These are phyloP conservation scores for Petunia hybrid DNA, from an alignment of 305 asterid species.

Conservation along the genomic window DNA sequence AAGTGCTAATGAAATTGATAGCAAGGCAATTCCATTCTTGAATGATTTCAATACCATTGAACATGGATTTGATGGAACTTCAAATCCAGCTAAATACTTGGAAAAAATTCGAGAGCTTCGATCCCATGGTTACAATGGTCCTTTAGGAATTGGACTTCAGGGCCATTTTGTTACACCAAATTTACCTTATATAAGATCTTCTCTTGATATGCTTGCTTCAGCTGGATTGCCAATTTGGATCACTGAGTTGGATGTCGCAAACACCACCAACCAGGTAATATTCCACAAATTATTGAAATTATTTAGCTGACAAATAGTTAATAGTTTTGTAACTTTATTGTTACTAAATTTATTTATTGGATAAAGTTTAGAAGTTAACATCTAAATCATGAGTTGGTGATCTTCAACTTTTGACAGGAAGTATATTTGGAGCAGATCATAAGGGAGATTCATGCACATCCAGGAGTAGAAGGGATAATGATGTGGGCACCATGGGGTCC, in stretches of 20 bases:
- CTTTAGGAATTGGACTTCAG: constrained; percentile 68
- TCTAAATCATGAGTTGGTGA: not conserved
- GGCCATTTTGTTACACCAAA: constrained; percentile 60
- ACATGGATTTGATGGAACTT: constrained; percentile 32
- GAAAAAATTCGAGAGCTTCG: constrained; percentile 49
- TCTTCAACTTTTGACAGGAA: constrained; percentile 40
- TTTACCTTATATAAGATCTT: constrained; percentile 61
- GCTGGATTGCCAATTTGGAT: constrained; percentile 69
- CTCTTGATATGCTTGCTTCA: constrained; percentile 59
- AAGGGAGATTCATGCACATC: constrained; percentile 55
- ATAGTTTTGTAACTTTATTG: not conserved
- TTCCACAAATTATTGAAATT: not conserved
- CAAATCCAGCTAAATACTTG: constrained; percentile 52
- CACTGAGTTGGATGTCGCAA: constrained; percentile 65
- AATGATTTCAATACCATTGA: constrained; percentile 74
- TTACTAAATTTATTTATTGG: not conserved
- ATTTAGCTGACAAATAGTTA: too few species aligned
- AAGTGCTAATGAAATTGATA: constrained; percentile 44
- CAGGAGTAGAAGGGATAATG: constrained; percentile 51
- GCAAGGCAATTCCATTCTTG: constrained; percentile 48
- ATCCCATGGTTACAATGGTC: constrained; percentile 50
- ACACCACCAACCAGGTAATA: constrained; percentile 55
- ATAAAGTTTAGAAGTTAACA: not conserved
- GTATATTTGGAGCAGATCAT: constrained; percentile 50
- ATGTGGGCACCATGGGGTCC: constrained; percentile 68